Evolutionary conservation across 2,329 filamentous ascomycete species (phyloP).

Genomic region (Colletotrichum phormii): DNA sequence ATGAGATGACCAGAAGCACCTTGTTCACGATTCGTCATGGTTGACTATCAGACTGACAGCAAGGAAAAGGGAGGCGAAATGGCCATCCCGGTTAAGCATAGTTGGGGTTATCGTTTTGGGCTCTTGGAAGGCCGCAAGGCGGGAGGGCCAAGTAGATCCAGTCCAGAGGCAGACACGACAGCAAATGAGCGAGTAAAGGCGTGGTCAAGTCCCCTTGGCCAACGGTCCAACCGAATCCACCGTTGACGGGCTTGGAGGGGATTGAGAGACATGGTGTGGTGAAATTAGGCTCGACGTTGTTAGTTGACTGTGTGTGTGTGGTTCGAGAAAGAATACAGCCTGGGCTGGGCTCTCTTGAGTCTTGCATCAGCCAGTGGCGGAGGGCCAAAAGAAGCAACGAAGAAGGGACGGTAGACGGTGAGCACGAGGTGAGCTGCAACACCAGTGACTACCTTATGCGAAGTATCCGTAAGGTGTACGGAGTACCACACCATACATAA

Average conservation of each 20-base stretch:
- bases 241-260: slow-evolving; percentile 7
- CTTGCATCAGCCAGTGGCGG: slow-evolving; percentile 1
- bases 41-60: slow-evolving; percentile 2
- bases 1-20: background rate
- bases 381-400: slow-evolving; percentile 19
- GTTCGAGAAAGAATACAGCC: slow-evolving; percentile 4
- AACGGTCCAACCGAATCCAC: slow-evolving; percentile 31
- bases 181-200: background rate
- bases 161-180: background rate
- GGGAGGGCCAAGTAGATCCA: slow-evolving; percentile 22
- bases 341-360: slow-evolving; percentile 4
- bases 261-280: slow-evolving; percentile 16
- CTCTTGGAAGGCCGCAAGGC: slow-evolving; percentile 1
- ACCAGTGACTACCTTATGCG: too few species aligned
- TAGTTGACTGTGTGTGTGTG: background rate
- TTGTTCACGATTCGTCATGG: background rate
- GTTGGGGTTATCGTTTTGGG: background rate
- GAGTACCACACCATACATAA: too few species aligned
- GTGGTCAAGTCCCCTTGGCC: too few species aligned
- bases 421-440: background rate
- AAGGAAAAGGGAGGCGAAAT: slow-evolving; percentile 34
- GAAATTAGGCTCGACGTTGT: background rate
- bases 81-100: slow-evolving; percentile 29
- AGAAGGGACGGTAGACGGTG: background rate
- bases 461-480: too few species aligned